Evolutionary conservation across 768 basidiomycete genomes (phyloP), one percentile per base, ranked within the genome.

Genomic region (Suillus cothurnatus): DNA sequence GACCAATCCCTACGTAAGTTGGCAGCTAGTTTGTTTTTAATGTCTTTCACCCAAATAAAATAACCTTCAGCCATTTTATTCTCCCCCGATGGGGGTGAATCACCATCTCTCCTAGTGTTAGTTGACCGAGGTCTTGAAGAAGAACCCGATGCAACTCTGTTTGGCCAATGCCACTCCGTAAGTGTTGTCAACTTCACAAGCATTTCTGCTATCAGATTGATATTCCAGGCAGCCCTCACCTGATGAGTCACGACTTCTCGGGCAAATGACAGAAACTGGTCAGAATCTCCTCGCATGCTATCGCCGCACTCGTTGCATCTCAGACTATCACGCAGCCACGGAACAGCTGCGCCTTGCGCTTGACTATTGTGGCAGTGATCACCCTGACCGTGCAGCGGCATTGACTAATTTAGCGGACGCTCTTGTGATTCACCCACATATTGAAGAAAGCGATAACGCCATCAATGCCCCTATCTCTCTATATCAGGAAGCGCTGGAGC

Each of bases 391-490:
- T 17, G 62, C 64, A 2, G 63, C 58, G n/a, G 66, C 36, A 1
- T 47, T 69, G 1, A 69, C 23, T 14, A 71, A 71, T 39, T 52
- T 69, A 4, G 71, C 64, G 4, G 55, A 8, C 1, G 63, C 61
- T n/a, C 4, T 47, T 1, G 63, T 57, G 23, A 56, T 62, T 43
- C 28, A 17, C 2, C 65, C 31, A 11, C 66, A 61, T 26, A n/a
- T 50, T 7, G 32, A 50, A 4, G 39, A 28, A 8, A 23, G 19
- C 4, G 34, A 17, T 6, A 3, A 2, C 3, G 14, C 38, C 5
- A 43, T 61, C 26, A 31, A 57, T 2, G 15, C 32, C 1, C 23
- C 67, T 34, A 69, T 67, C 32, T 36, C 39, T 0, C 21, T 39
- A 23, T 66, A 66, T 55, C 64, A 49, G 26, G 50, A 63, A 21